Conservation (phyloP, 2,329 filamentous ascomycete genomes). For the Ilyonectria sp. region DNA sequence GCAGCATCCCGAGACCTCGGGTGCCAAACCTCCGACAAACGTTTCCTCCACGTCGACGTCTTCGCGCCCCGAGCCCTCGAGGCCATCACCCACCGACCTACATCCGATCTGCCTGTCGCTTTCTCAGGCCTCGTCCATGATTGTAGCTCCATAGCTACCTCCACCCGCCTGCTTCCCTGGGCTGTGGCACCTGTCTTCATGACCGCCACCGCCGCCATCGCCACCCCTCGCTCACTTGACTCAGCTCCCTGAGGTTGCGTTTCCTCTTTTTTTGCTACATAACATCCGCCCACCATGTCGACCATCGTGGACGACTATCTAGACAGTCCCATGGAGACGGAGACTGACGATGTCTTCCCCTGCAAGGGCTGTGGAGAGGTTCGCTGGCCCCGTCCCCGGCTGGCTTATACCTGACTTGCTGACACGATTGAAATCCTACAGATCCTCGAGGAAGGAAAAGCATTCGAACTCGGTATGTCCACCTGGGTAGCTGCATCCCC, state of each 20-base stretch:
- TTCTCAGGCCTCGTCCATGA: conserved; percentile 43
- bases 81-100: conserved; percentile 31
- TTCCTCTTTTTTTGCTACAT: conserved; percentile 20
- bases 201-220: conserved; percentile 35
- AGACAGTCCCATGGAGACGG: conserved; percentile 79
- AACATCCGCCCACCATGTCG: conserved; percentile 56
- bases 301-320: conserved; percentile 73
- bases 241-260: conserved; percentile 28
- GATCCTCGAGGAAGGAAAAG: conserved; percentile 99
- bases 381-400: conserved; percentile 49
- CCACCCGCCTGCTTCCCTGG: conserved; percentile 40
- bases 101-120: conserved; percentile 30
- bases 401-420: conserved; percentile 30
- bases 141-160: conserved; percentile 42
- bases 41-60: conserved; percentile 23
- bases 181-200: conserved; percentile 39
- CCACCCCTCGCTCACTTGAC: conserved; percentile 31
- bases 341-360: conserved; percentile 86
- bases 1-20: conserved; percentile 39
- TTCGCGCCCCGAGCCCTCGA: conserved; percentile 28
- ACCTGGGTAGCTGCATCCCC: neutral
- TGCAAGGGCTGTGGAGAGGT: conserved; percentile 97
- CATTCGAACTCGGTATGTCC: conserved; percentile 92
- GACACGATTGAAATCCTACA: conserved; percentile 55
- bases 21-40: conserved; percentile 41